phyloP scores from a whole-genome alignment of 306 rosid species.

The Castanea sativa region DNA sequence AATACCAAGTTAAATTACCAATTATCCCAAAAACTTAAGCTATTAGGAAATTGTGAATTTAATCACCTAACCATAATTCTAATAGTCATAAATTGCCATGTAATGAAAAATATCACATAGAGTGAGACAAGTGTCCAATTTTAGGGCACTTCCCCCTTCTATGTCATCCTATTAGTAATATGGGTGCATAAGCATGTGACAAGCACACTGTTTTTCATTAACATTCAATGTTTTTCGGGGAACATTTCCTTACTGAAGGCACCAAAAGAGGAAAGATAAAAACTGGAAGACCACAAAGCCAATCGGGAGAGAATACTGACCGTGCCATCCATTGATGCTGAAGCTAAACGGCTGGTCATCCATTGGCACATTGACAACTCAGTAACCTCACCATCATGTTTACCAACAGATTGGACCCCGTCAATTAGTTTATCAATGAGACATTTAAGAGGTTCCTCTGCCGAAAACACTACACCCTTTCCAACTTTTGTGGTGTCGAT shows the following conservation, averaged over 20 bases:
- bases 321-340: constrained; percentile 72
- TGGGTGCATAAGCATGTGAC: not conserved
- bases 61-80: no score
- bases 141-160: not conserved
- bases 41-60: no score
- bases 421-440: constrained; percentile 58
- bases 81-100: no score
- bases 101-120: no score
- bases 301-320: constrained; percentile 40
- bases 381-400: constrained; percentile 60
- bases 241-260: not conserved
- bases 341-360: constrained; percentile 75
- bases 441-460: constrained; percentile 64
- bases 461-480: constrained; percentile 48
- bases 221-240: not conserved
- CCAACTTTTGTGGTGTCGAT: constrained; percentile 60
- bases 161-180: not conserved
- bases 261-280: constrained; percentile 2
- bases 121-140: not conserved
- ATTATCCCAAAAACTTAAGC: no score
- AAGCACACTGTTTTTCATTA: not conserved
- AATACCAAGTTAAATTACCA: no score
- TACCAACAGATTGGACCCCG: constrained; percentile 61
- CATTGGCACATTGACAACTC: constrained; percentile 84
- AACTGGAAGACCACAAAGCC: constrained; percentile 20